Conservation (phyloP, 208 protist species). For the Entamoeba histolytica region DNA sequence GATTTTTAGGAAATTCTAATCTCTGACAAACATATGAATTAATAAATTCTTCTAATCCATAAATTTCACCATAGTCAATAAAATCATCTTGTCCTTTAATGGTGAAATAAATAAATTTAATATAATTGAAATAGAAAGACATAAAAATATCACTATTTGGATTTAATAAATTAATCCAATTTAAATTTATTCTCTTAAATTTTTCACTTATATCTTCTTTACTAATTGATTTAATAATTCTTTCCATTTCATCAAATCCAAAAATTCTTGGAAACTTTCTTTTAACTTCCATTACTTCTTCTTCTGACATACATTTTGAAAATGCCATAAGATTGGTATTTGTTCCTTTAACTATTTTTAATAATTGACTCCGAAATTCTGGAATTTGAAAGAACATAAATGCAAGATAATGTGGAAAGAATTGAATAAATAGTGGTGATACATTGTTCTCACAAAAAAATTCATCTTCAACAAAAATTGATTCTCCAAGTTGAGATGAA, state of each 20-base stretch:
- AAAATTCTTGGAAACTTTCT: not conserved
- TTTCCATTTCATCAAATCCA: not conserved
- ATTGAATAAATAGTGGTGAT: not conserved
- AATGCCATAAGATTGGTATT: not conserved
- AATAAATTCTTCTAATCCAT: not conserved
- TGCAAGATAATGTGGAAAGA: not conserved
- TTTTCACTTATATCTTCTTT: not conserved
- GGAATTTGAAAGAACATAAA: not conserved
- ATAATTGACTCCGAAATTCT: not conserved
- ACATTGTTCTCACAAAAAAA: not conserved
- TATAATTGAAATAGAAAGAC: not conserved
- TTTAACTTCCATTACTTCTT: not conserved
- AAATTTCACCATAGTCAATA: not conserved
- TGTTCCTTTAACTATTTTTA: not conserved
- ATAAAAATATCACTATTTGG: not conserved
- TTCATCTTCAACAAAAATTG: not conserved
- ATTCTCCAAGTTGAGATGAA: not conserved
- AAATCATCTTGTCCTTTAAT: not conserved
- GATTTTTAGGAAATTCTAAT: not conserved
- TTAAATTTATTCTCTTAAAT: not conserved
- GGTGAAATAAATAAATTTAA: not conserved
- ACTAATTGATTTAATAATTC: not conserved
- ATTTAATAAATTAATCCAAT: not conserved
- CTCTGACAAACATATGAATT: not conserved
- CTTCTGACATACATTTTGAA: not conserved